Percentiles rank a stretch among this genome's conserved stretches.
Conservation (phyloP, 2,329 filamentous ascomycete genomes). For the Magnaporthiopsis incrustans region DNA sequence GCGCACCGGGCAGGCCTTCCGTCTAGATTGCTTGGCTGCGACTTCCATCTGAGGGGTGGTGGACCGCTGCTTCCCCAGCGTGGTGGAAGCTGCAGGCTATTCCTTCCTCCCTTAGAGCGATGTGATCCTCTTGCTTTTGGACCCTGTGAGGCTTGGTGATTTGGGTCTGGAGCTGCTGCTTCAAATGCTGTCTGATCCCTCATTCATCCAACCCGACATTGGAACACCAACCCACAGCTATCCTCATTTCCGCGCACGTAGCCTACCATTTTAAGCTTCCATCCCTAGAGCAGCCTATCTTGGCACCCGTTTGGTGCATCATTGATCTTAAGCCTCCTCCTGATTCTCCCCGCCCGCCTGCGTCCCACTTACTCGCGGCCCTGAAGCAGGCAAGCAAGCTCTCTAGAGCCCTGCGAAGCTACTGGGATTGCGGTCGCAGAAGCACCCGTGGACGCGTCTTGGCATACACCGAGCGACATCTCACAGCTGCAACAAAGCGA, state of each 20-base stretch:
- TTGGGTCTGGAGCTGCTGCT: too few relatives aligned
- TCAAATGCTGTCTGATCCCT: background rate
- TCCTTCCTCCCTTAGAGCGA: background rate
- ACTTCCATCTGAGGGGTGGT: too few relatives aligned
- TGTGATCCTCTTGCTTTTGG: background rate
- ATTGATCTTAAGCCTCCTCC: too few relatives aligned
- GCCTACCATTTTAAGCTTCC: background rate
- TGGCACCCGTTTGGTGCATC: too few relatives aligned
- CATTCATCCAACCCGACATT: background rate
- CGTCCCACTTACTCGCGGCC: background rate
- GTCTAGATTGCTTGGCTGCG: background rate
- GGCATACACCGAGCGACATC: background rate
- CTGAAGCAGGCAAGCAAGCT: background rate
- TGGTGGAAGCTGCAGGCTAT: background rate
- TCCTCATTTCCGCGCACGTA: background rate
- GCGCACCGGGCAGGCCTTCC: background rate
- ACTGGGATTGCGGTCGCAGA: background rate
- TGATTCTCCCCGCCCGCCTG: too few relatives aligned
- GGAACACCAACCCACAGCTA: too few relatives aligned
- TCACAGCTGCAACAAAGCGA: too few relatives aligned
- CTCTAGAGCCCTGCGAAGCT: background rate
- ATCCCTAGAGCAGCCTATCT: background rate
- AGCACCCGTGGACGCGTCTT: background rate
- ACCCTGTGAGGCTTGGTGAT: background rate
- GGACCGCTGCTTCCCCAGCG: too few relatives aligned